Evolutionary conservation across 345 rosid species (phyloP).

Genomic region (Melastoma malabathricum): DNA sequence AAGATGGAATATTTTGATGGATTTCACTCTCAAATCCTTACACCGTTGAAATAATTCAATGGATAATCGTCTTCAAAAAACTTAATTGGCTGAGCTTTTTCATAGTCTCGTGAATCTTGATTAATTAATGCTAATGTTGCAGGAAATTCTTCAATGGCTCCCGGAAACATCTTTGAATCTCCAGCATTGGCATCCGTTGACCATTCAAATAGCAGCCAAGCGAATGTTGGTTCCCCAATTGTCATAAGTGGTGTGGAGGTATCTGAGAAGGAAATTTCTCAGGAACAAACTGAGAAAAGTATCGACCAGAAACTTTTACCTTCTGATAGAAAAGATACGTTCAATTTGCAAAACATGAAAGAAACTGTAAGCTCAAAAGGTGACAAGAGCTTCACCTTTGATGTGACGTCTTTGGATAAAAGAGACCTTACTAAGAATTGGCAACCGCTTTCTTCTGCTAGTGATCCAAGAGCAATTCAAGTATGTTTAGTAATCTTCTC

Average conservation of each 20-base stretch:
- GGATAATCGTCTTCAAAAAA: too few relatives aligned
- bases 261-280: constrained; percentile 23
- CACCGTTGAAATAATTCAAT: too few relatives aligned
- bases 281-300: constrained; percentile 21
- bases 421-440: constrained; percentile 27
- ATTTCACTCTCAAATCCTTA: too few relatives aligned
- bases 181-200: constrained; percentile 3
- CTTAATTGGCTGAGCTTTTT: too few relatives aligned
- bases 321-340: constrained; percentile 13
- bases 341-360: constrained; percentile 11
- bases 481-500: constrained; percentile 16
- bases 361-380: constrained; percentile 29
- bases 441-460: constrained; percentile 23
- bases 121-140: constrained; percentile 2
- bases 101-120: neutral
- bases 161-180: neutral
- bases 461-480: constrained; percentile 22
- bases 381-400: constrained; percentile 39
- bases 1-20: too few relatives aligned
- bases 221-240: constrained; percentile 26
- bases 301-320: constrained; percentile 17
- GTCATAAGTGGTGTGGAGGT: constrained; percentile 24
- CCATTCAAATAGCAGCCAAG: constrained; percentile 25
- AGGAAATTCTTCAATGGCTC: constrained; percentile 1
- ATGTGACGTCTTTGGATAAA: constrained; percentile 20